phyloP scores from a whole-genome alignment of 2,329 filamentous ascomycete genomes.

The Cyclaneusma minus region DNA sequence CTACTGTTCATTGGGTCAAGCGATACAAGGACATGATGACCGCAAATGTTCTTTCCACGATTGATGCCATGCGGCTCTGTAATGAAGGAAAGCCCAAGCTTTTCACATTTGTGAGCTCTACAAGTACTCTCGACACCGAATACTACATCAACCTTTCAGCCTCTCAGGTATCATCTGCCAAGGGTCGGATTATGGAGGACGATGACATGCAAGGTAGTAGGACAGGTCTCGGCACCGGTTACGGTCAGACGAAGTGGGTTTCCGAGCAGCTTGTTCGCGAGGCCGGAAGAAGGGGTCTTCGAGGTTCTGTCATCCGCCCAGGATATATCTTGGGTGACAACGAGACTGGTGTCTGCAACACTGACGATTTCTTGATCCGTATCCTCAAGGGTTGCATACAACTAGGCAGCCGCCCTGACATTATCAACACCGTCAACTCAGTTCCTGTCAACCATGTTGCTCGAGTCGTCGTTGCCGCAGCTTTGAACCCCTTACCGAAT shows the following conservation, averaged over 20 bases:
- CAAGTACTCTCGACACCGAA: conserved; percentile 66
- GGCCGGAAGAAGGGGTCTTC: conserved; percentile 62
- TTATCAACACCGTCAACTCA: conserved; percentile 77
- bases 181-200: conserved; percentile 50
- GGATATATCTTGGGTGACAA: conserved; percentile 74
- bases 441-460: conserved; percentile 78
- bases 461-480: conserved; percentile 60
- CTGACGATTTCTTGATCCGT: conserved; percentile 81
- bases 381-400: conserved; percentile 82
- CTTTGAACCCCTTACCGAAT: conserved; percentile 38
- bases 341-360: conserved; percentile 54
- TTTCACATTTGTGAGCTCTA: conserved; percentile 72
- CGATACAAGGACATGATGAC: conserved; percentile 57
- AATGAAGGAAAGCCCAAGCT: conserved; percentile 63
- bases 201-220: conserved; percentile 69
- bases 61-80: conserved; percentile 64
- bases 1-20: conserved; percentile 67
- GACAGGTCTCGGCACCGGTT: conserved; percentile 67
- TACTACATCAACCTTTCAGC: conserved; percentile 65
- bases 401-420: conserved; percentile 54
- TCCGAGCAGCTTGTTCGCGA: conserved; percentile 54
- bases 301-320: conserved; percentile 62
- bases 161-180: conserved; percentile 41
- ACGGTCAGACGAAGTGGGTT: conserved; percentile 85
- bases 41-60: conserved; percentile 67